phyloP scores from a whole-genome alignment of 352 stramenopile species.

The Phytophthora foliorum region DNA sequence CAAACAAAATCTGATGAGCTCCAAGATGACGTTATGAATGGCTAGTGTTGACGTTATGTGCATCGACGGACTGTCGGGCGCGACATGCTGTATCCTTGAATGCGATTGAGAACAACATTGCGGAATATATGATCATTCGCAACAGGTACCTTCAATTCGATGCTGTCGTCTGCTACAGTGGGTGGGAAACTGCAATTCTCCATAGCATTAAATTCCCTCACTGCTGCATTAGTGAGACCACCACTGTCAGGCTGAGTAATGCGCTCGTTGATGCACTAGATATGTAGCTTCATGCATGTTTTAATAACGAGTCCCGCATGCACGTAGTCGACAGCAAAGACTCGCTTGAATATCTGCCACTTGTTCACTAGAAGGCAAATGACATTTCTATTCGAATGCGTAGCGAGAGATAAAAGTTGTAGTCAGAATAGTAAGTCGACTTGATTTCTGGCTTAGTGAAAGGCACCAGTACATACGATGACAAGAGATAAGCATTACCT shows the following conservation, averaged over 20 bases:
- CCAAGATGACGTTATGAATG: background rate
- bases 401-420: slow-evolving; percentile 9
- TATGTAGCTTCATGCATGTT: slow-evolving; percentile 19
- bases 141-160: background rate
- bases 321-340: background rate
- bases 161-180: background rate
- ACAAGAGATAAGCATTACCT: slow-evolving; percentile 4
- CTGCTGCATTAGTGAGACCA: background rate
- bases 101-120: background rate
- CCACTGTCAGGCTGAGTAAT: background rate
- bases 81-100: background rate
- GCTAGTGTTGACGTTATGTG: background rate
- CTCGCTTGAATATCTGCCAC: slow-evolving; percentile 8
- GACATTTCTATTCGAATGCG: slow-evolving; percentile 13
- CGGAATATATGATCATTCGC: slow-evolving; percentile 6
- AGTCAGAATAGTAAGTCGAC: slow-evolving; percentile 4
- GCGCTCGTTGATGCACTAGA: slow-evolving; percentile 4
- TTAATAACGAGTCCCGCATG: slow-evolving; percentile 8
- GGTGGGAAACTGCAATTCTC: background rate
- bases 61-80: background rate
- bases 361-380: slow-evolving; percentile 20
- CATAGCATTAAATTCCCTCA: background rate
- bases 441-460: slow-evolving; percentile 10
- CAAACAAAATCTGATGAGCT: slow-evolving; percentile 6
- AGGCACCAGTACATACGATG: background rate